Base-by-base conservation (phyloP, 805 yeast species). In the Saccharomycopsis vini region DNA sequence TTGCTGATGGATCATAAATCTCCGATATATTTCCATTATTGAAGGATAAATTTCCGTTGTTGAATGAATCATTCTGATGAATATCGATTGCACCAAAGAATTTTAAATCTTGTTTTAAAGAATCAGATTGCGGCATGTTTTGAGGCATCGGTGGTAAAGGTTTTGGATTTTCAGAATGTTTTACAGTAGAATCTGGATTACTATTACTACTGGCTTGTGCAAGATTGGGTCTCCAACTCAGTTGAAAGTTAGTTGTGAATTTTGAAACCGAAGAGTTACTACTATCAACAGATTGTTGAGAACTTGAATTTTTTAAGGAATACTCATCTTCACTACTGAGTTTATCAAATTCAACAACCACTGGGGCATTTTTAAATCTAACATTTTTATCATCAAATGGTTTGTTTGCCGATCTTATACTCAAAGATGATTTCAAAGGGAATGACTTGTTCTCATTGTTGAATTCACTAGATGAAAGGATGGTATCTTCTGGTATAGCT, bases 91-190 rank as follows among this genome's bases (percentile, higher is more conserved):
- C 12, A 15, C 18, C 12, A 28, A 22, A 44, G 13, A 19, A 16
- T 5, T 36, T 24, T n/a, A 47, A 23, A 23, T 44, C 39, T 21
- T 47, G 48, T 31, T 44, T 45, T 3, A 44, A 24, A 7, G 50
- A 46, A 9, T 47, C 52, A 16, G 45, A 40, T 12, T 41, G 33
- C 12, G 52, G 50, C 12, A 46, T 19, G 31, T 37, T 42, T 3
- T 16, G 12, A 4, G 52, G 52, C 46, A 46, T 49, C 5, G 50
- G 50, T 4, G 52, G 52, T 12, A 49, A 33, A 3, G 52, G 52
- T 29, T 49, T 45, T 10, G 48, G 43, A 32, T 36, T 38, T 16
- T 29, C 24, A 15, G 40, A 43, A 36, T 37, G 42, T 12, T 29
- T 36, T 19, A 38, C 33, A 20, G 30, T 21, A 24, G 18, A 21